Evolutionary conservation across 768 basidiomycete species (phyloP).

Genomic region (Mycena haematopus): DNA sequence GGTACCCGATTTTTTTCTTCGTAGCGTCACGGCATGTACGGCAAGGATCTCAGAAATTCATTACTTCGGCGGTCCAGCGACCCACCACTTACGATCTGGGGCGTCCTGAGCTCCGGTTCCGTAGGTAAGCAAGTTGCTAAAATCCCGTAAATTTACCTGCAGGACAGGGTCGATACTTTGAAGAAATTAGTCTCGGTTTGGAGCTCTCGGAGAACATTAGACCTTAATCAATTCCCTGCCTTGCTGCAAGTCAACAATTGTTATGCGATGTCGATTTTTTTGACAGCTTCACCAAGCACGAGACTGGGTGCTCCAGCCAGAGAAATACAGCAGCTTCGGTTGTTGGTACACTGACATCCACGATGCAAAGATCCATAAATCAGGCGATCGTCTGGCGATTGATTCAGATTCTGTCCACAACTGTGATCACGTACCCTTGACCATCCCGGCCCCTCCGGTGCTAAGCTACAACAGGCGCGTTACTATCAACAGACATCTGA

Average conservation of each 20-base stretch:
- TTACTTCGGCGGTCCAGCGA: slow-evolving; percentile 5
- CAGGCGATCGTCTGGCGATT: slow-evolving; percentile 2
- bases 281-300: slow-evolving; percentile 21
- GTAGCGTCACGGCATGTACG: slow-evolving; percentile 3
- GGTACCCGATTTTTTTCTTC: neutral
- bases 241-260: slow-evolving; percentile 14
- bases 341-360: no score
- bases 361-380: neutral
- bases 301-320: neutral
- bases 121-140: slow-evolving; percentile 11
- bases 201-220: slow-evolving; percentile 4
- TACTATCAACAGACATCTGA: slow-evolving; percentile 31
- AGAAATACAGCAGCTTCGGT: neutral
- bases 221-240: slow-evolving; percentile 16
- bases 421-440: neutral
- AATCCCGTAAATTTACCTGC: slow-evolving; percentile 4
- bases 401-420: slow-evolving; percentile 22
- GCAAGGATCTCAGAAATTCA: neutral
- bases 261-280: slow-evolving; percentile 25
- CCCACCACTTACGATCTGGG: neutral
- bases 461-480: slow-evolving; percentile 13
- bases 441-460: slow-evolving; percentile 18
- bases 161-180: slow-evolving; percentile 5
- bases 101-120: slow-evolving; percentile 2
- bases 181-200: slow-evolving; percentile 23